A percentile compares a stretch with the other conserved stretches of the same genome.
Conservation (phyloP, 2,329 filamentous ascomycete genomes). For the Pseudocercospora cruenta region DNA sequence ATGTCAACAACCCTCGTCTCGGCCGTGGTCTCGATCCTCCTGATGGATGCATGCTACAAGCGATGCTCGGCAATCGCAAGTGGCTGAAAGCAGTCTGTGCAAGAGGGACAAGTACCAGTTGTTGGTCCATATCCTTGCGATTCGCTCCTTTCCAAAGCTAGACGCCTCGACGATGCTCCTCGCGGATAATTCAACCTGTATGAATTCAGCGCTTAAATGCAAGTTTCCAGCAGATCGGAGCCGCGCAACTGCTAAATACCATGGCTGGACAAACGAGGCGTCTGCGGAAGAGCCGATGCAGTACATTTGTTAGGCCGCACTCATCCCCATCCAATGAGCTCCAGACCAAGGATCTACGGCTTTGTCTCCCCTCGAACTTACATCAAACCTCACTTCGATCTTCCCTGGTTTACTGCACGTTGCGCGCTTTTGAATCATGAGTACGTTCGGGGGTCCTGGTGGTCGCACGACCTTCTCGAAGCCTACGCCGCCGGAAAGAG, state of each 20-base stretch:
- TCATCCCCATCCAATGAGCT: neutral
- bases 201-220: neutral
- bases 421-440: slow-evolving; percentile 33
- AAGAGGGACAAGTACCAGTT: neutral
- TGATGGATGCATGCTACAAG: neutral
- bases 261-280: neutral
- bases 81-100: neutral
- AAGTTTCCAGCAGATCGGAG: neutral
- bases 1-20: neutral
- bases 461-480: slow-evolving; percentile 66
- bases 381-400: neutral
- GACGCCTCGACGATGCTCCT: neutral
- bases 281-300: neutral
- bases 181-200: neutral
- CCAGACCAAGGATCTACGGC: neutral
- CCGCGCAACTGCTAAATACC: neutral
- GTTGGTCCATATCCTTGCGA: neutral
- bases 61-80: neutral
- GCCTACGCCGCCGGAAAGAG: slow-evolving; percentile 81
- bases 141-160: neutral
- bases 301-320: neutral
- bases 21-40: neutral
- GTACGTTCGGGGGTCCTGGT: slow-evolving; percentile 66
- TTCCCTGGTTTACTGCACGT: neutral
- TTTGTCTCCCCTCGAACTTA: neutral